Percentiles rank a stretch among this genome's conserved stretches.
These are phyloP conservation scores for Ophiostoma perfectum DNA, from an alignment of 2,329 filamentous ascomycete species.

Conservation along the genomic window DNA sequence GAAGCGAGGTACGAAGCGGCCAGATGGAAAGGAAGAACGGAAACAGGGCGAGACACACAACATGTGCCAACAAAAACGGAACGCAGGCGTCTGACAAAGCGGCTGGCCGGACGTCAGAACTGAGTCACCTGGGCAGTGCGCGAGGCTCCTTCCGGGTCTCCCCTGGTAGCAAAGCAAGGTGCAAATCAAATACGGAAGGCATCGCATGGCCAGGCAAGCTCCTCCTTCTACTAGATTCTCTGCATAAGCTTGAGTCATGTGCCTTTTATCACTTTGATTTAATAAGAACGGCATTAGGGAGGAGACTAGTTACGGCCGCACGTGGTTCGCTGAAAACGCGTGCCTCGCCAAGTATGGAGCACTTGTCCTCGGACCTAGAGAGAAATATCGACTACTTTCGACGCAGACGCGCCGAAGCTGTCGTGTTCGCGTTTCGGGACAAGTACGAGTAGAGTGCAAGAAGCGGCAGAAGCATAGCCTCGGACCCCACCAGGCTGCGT, in stretches of 20 bases:
- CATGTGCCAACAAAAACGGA: background rate
- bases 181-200: too few species aligned
- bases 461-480: background rate
- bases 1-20: too few species aligned
- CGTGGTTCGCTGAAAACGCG: constrained; percentile 1
- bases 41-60: background rate
- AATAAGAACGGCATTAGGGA: too few species aligned
- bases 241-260: background rate
- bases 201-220: too few species aligned
- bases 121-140: background rate
- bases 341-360: background rate
- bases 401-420: background rate
- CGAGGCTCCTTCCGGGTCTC: background rate
- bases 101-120: background rate
- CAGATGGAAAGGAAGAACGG: too few species aligned
- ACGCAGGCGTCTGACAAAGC: background rate
- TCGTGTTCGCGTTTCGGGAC: background rate
- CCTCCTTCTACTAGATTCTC: background rate
- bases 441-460: background rate
- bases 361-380: background rate
- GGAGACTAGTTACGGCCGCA: background rate
- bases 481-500: constrained; percentile 10
- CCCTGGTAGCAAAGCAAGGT: background rate
- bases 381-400: background rate
- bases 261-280: background rate